Base-by-base conservation (phyloP, 2,329 filamentous ascomycete genomes). In the Juglanconis oblonga region DNA sequence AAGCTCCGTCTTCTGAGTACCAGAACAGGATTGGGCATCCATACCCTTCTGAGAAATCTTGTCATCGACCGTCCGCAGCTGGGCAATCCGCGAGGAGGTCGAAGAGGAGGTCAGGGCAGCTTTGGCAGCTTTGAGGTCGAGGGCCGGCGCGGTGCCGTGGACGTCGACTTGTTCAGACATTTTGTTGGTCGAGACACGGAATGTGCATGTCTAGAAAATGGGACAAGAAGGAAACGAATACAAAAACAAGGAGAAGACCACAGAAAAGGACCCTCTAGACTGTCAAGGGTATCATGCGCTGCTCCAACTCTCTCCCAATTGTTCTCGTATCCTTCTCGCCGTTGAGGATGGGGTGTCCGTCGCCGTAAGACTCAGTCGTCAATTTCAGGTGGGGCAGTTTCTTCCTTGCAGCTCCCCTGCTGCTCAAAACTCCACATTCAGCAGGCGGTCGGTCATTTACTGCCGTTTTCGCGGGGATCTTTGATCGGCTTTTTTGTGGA, bases 71-170 rank as follows among this genome's bases (percentile, higher is more conserved):
- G 69, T 67, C 62, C 80, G 80, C 62, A 90, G 73, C 67, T 82
- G 79, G 55, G 79, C 70, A 65, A 84, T 81, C 52, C 87, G 81
- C 24, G 73, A 67, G 38, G 76, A 74, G 13, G 86, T 88, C 7
- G 87, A 89, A 51, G 87, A 88, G 47, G 86, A 87, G 55, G 79
- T 77, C 62, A 89, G 73, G 55, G 80, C 81, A 52, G 76, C 73
- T 67, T 77, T 80, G 57, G 76, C 76, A 62, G 77, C 74, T 57
- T 72, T 72, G 66, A 84, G 73, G 72, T 87, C 81, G 64, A 87
- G 72, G 66, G 73, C 69, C 64, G 72, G 67, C 53, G 70, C 68
- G 59, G 71, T 67, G 66, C 73, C 55, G 69, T 78, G 77, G 67
- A 73, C 71, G 70, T 74, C 73, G 69, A 73, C 73, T 76, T 42